A percentile compares a stretch with the other conserved stretches of the same genome.
phyloP scores from a whole-genome alignment of 2,329 filamentous ascomycete genomes.

The Cordyceps sp. region DNA sequence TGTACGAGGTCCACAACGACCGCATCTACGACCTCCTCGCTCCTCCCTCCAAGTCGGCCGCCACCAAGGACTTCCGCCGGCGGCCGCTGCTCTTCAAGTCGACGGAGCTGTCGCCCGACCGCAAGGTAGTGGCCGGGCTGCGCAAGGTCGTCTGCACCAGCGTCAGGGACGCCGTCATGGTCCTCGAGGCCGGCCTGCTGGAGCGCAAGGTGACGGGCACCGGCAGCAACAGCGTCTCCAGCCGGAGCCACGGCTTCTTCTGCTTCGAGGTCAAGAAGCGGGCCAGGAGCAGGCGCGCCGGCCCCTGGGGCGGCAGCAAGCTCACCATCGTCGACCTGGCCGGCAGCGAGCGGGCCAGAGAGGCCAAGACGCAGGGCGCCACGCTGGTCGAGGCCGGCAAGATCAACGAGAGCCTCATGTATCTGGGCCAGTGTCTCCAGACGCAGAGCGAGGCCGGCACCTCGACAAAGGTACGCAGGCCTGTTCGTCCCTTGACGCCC shows the following conservation, averaged over 20 bases:
- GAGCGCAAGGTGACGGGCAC: conserved; percentile 82
- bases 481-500: too few relatives aligned
- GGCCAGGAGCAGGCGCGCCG: conserved; percentile 22
- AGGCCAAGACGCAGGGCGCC: conserved; percentile 84
- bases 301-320: conserved; percentile 57
- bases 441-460: conserved; percentile 73
- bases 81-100: conserved; percentile 80
- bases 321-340: conserved; percentile 85
- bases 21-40: conserved; percentile 88
- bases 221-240: conserved; percentile 82
- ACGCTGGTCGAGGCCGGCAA: conserved; percentile 92
- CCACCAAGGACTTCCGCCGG: conserved; percentile 56
- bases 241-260: conserved; percentile 90
- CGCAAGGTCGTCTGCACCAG: conserved; percentile 76
- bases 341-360: conserved; percentile 81
- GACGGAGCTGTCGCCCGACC: conserved; percentile 72
- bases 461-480: conserved; percentile 46
- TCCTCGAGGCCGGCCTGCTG: conserved; percentile 76
- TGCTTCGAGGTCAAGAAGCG: conserved; percentile 88
- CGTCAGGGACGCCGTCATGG: conserved; percentile 71
- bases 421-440: conserved; percentile 88
- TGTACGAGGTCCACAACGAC: conserved; percentile 99
- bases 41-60: conserved; percentile 37
- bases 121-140: conserved; percentile 87
- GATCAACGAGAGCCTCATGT: conserved; percentile 98